Percentiles rank a stretch among this genome's conserved stretches.
Conservation (phyloP, 306 rosid genomes). For the Medicago lupulina region DNA sequence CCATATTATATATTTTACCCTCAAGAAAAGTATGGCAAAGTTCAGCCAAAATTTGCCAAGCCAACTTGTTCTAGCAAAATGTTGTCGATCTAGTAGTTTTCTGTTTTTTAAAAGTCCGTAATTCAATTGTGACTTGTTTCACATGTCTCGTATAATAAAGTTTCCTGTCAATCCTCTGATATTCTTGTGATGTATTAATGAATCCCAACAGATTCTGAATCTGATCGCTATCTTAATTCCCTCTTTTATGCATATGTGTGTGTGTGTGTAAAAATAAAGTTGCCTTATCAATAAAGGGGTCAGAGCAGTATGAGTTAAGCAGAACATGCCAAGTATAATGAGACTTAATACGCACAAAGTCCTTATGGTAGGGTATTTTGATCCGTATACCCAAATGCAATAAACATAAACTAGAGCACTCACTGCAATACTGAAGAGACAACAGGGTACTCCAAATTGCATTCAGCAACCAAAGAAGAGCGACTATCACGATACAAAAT, state of each 20-base stretch:
- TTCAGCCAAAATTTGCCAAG: not conserved
- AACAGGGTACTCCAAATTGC: slow-evolving; percentile 84
- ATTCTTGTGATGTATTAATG: not conserved
- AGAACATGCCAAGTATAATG: slow-evolving; percentile 21
- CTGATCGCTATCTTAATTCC: not conserved
- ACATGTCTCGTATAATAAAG: slow-evolving; percentile 13
- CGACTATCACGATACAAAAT: slow-evolving; percentile 91
- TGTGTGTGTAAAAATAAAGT: not conserved
- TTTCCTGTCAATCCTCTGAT: not conserved
- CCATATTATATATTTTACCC: not conserved
- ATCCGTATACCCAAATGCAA: slow-evolving; percentile 31
- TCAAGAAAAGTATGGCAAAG: not conserved
- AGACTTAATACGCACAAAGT: slow-evolving; percentile 23
- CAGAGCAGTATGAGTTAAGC: slow-evolving; percentile 25
- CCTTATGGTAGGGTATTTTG: slow-evolving; percentile 24
- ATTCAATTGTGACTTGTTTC: slow-evolving; percentile 14
- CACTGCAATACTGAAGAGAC: slow-evolving; percentile 75
- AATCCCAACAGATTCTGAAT: not conserved
- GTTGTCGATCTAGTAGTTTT: not conserved
- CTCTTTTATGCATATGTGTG: not conserved
- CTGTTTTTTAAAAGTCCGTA: slow-evolving; percentile 12
- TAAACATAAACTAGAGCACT: slow-evolving; percentile 45
- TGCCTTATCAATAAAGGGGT: slow-evolving; percentile 10
- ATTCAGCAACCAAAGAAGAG: slow-evolving; percentile 61
- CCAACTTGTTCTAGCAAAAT: not conserved